Evolutionary conservation across 441 rosid species (phyloP), one percentile per base, ranked within the genome.

Genomic region (Eruca vesicaria): DNA sequence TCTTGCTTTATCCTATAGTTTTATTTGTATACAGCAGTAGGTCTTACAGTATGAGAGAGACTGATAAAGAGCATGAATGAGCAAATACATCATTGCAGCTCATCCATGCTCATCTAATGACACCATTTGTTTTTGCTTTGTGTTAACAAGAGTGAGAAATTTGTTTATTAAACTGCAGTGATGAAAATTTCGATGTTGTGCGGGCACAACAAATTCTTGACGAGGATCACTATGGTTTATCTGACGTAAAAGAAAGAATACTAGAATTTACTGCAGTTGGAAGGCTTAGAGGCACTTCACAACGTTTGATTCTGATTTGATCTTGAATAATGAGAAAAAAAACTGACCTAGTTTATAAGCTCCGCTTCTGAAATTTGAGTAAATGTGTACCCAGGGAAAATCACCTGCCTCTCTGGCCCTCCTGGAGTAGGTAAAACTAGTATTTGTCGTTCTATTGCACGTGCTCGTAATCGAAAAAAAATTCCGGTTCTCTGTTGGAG

Each of bases 391-490:
- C 89, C 82, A 96, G 99, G 99, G 66, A 96, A 96, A 88, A 94
- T 96, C 66, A 94, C 94, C 75, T 94, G 99, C 85, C 90, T 96
- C 58, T 94, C 99, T 45, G 99, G 98, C 1, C 99, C 99, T 41
- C 99, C 99, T 55, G 99, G 99, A 73, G 99, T 96, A 57, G 99
- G 99, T 21, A 96, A 96, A 91, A 96, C 99, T 73, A 94, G 98
- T 82, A 92, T 96, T 68, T 98, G 98, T 23, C 95, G 96, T 52
- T 96, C 99, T 35, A 90, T 96, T 83, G 98, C 99, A 21, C 95
- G 96, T 65, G 97, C 99, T 76, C 88, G 94, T 81, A 87, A 96
- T 78, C 90, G 98, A 12, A 89, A 94, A n/a, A n/a, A n/a, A n/a
- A n/a, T 94, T 86, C 78, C 91, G 98, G 77, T 94, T 96, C 80